Base-by-base conservation (phyloP, 306 rosid genomes). In the Lathyrus aphaca region DNA sequence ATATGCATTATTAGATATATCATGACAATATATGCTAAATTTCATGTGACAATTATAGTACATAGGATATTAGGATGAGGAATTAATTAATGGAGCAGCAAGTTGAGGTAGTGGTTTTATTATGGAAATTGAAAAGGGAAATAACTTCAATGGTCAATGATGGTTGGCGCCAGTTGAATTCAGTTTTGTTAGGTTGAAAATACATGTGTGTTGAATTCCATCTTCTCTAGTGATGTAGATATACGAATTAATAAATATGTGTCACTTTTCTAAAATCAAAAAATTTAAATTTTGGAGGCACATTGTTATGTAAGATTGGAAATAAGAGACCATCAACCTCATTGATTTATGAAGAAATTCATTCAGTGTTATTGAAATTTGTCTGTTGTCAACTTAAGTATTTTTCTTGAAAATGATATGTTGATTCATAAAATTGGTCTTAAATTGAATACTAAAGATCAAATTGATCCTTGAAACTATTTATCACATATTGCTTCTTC, bases 81-180 rank as follows among this genome's bases (percentile, higher is more conserved):
- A 37, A 16, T 35, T 57, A 73, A 17, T 53, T 40, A n/a, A 7
- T 68, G 21, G 51, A 38, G 25, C 49, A 19, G 15, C 58, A 53
- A 62, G n/a, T 62, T 69, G 66, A 74, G 68, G 68, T 15, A 74
- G 43, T 74, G 67, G 7, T 18, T 74, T 44, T 56, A 14, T 14
- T 25, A 9, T 38, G 21, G 54, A 39, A 39, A 39, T 51, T 73
- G 40, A 38, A 10, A 23, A 21, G 63, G 27, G 63, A 43, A 23
- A 19, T 35, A 50, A 12, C 35, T 42, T 69, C 72, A 51, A 30
- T 29, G 71, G 66, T 61, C 71, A 76, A 50, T 69, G 9, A 48
- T 68, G 19, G 40, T 35, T 29, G 53, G 66, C 60, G 59, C 32
- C 40, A 55, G 73, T 29, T 14, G 40, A 65, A 38, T 46, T 45